Percentiles rank a stretch among this genome's conserved stretches.
Evolutionary conservation across 2,329 filamentous ascomycete species (phyloP).

Genomic region (Alternaria sp.): DNA sequence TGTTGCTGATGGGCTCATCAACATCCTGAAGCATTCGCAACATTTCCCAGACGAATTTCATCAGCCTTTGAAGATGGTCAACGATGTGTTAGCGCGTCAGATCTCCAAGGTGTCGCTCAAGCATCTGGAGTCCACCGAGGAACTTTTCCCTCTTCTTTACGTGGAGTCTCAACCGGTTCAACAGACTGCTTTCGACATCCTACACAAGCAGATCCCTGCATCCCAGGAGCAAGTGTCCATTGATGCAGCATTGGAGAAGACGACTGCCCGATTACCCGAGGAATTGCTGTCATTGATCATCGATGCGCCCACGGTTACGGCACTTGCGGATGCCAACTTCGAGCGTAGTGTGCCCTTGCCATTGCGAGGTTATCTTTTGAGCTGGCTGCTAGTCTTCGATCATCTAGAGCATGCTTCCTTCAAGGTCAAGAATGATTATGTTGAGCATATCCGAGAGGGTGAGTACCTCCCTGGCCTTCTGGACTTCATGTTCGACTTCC

Average conservation of each 20-base stretch:
- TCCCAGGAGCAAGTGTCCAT: constrained; percentile 84
- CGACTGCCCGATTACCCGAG: constrained; percentile 76
- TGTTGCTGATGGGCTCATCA: constrained; percentile 67
- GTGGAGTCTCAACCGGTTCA: constrained; percentile 80
- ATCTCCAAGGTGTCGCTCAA: constrained; percentile 70
- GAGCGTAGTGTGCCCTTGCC: constrained; percentile 71
- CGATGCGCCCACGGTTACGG: constrained; percentile 76
- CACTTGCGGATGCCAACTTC: constrained; percentile 71
- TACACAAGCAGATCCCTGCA: constrained; percentile 81
- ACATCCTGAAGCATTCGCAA: constrained; percentile 67
- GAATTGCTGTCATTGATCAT: constrained; percentile 86
- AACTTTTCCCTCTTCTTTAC: constrained; percentile 79
- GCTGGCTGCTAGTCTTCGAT: constrained; percentile 91
- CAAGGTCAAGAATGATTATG: constrained; percentile 83
- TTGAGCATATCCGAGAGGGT: constrained; percentile 78
- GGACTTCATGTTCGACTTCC: constrained; percentile 82
- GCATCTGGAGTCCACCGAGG: constrained; percentile 69
- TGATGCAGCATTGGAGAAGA: constrained; percentile 76
- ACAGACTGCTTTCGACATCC: constrained; percentile 78
- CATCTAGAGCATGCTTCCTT: constrained; percentile 81
- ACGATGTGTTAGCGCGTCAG: constrained; percentile 75
- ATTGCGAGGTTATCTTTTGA: constrained; percentile 82
- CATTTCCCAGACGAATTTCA: constrained; percentile 63
- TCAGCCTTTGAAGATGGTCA: constrained; percentile 77
- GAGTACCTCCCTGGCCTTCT: constrained; percentile 75